Evolutionary conservation across 169 alveolate species (phyloP), one percentile per base, ranked within the genome.

Genomic region (Babesia bigemina): DNA sequence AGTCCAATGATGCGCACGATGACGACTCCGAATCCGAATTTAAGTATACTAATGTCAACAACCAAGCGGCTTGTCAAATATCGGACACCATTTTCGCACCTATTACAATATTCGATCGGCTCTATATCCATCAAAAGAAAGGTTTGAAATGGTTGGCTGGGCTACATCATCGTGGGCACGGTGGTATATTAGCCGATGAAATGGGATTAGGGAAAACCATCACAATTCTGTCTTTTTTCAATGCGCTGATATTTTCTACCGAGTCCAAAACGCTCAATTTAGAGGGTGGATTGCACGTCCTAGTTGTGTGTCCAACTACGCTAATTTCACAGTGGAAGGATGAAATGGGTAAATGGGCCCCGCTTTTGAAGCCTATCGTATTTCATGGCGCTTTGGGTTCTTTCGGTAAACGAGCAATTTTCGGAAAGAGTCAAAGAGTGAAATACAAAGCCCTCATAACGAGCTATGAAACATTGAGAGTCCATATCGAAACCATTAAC

Each of bases 191-290:
- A 21, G 96, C 96, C 4, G 96, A 93, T 84, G 96, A 93, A 66
- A 93, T 93, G 96, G 96, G 96, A 4, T 85, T 93, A 93, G 96
- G 86, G 11, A 83, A 71, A 57, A 70, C 86, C n/a, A 57, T 65
- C 28, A 70, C 88, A 19, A 42, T 83, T 8, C 53, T 75, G 44
- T 60, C 88, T 4, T 55, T 73, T 48, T 49, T 83, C 28, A 67
- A 70, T 55, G 70, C 86, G 12, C 50, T 62, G n/a, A 63, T 66
- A 6, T 79, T 79, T 55, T 82, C 84, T 7, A 39, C 33, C 16
- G 70, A 75, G 26, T 33, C 52, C n/a, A 56, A 69, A 14, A 52
- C 17, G 28, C 6, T 57, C 11, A 45, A 69, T 19, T 3, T n/a
- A 0, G 65, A 21, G 11, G 75, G 63, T 22, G 14, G 70, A 22